Percentiles rank a stretch among this genome's conserved stretches.
Evolutionary conservation across 257 asterid genomes (phyloP).

Genomic region (Solanum clarkiae): DNA sequence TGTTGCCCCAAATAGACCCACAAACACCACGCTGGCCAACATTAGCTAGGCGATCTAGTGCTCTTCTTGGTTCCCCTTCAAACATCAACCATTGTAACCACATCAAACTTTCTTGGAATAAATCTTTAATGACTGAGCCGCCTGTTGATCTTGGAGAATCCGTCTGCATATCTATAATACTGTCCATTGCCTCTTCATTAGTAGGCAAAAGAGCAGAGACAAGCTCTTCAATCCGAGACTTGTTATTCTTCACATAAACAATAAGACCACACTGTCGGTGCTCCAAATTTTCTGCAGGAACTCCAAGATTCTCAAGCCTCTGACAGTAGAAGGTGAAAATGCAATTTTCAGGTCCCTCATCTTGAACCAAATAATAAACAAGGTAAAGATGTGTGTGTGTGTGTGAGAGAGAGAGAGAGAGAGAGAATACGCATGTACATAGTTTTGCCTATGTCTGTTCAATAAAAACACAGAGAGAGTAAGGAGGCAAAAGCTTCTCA

Average conservation of each 20-base stretch:
- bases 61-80: slow-evolving; percentile 52
- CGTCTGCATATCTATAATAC: slow-evolving; percentile 10
- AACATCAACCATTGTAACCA: slow-evolving; percentile 99
- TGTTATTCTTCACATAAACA: slow-evolving; percentile 44
- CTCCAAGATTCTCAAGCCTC: slow-evolving; percentile 68
- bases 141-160: slow-evolving; percentile 7
- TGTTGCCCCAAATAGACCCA: slow-evolving; percentile 86
- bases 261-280: slow-evolving; percentile 50
- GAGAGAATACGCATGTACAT: background rate
- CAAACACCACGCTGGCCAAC: slow-evolving; percentile 76
- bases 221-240: slow-evolving; percentile 28
- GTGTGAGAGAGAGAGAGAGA: background rate
- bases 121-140: slow-evolving; percentile 23
- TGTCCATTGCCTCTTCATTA: slow-evolving; percentile 36
- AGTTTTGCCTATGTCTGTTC: background rate
- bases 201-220: slow-evolving; percentile 60
- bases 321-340: slow-evolving; percentile 14
- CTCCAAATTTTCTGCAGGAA: slow-evolving; percentile 36
- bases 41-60: slow-evolving; percentile 50
- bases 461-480: background rate
- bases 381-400: background rate
- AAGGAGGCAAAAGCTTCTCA: background rate
- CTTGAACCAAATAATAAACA: background rate
- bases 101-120: slow-evolving; percentile 40
- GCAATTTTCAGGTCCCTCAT: background rate